A percentile compares a stretch with the other conserved stretches of the same genome.
phyloP scores from a whole-genome alignment of 2,329 filamentous ascomycete genomes.

The Aspergillus sclerotialis region DNA sequence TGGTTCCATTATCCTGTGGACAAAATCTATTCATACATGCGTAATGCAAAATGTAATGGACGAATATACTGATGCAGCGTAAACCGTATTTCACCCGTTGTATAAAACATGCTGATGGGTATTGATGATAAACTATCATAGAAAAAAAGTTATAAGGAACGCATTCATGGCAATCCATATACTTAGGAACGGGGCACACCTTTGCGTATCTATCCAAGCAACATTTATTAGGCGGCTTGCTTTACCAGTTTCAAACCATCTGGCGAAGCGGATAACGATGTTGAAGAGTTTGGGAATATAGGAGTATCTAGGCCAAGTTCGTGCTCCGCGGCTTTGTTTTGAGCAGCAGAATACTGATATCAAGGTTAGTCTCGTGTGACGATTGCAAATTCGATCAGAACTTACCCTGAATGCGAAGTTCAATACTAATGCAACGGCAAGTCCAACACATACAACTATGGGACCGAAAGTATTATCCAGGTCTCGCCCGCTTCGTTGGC shows the following conservation, averaged over 20 bases:
- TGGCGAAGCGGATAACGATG: not conserved
- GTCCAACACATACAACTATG: constrained; percentile 69
- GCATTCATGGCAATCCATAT: no score
- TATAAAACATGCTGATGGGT: no score
- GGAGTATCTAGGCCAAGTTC: constrained; percentile 8
- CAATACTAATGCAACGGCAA: constrained; percentile 70
- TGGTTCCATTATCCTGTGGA: no score
- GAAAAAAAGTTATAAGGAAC: no score
- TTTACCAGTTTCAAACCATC: constrained; percentile 11
- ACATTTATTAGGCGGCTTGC: not conserved
- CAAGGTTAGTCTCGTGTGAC: no score
- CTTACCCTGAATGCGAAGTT: constrained; percentile 77
- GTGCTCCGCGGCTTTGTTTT: constrained; percentile 15
- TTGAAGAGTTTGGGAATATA: constrained; percentile 8
- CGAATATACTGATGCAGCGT: no score
- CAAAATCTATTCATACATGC: no score
- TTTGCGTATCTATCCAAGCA: not conserved
- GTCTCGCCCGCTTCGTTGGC: constrained; percentile 79
- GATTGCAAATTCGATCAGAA: not conserved
- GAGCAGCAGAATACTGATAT: constrained; percentile 25
- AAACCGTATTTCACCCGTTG: no score
- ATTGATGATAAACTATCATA: no score
- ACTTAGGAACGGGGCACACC: no score
- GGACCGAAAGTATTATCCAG: constrained; percentile 88
- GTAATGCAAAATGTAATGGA: no score